phyloP scores from a whole-genome alignment of 2,329 filamentous ascomycete species.

The Dactylellina cionopaga region DNA sequence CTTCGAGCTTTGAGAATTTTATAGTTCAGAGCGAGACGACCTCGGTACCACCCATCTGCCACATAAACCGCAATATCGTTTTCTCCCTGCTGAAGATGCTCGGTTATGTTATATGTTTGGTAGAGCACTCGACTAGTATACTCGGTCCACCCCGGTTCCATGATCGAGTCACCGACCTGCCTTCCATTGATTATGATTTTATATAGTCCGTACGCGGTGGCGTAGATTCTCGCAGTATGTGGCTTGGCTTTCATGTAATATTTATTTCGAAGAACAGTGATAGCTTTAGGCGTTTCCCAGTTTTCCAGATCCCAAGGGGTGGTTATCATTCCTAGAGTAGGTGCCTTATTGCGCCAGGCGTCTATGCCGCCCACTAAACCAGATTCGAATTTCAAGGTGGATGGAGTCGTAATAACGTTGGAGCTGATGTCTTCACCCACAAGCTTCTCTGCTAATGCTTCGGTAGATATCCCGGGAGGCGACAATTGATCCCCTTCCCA shows the following conservation, averaged over 20 bases:
- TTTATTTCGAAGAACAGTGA: constrained; percentile 6
- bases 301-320: constrained; percentile 22
- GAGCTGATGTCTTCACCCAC: not conserved
- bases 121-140: constrained; percentile 8
- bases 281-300: not conserved
- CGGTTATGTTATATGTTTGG: constrained; percentile 16
- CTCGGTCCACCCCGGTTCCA: constrained; percentile 27
- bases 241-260: constrained; percentile 3
- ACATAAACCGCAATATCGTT: constrained; percentile 13
- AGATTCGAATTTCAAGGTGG: constrained; percentile 9
- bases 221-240: constrained; percentile 2
- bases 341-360: constrained; percentile 1
- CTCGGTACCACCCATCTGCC: constrained; percentile 23
- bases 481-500: not conserved
- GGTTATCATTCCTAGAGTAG: constrained; percentile 6
- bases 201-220: constrained; percentile 20
- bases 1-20: not conserved
- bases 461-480: not conserved
- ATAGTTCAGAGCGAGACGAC: constrained; percentile 55
- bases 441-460: not conserved
- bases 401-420: not conserved
- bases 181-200: constrained; percentile 13
- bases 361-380: constrained; percentile 11
- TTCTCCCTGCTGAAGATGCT: constrained; percentile 2
- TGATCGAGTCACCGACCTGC: constrained; percentile 17